These are phyloP conservation scores for Arthrobotrys pseudoclavata DNA, from an alignment of 2,329 filamentous ascomycete genomes.

Conservation along the genomic window DNA sequence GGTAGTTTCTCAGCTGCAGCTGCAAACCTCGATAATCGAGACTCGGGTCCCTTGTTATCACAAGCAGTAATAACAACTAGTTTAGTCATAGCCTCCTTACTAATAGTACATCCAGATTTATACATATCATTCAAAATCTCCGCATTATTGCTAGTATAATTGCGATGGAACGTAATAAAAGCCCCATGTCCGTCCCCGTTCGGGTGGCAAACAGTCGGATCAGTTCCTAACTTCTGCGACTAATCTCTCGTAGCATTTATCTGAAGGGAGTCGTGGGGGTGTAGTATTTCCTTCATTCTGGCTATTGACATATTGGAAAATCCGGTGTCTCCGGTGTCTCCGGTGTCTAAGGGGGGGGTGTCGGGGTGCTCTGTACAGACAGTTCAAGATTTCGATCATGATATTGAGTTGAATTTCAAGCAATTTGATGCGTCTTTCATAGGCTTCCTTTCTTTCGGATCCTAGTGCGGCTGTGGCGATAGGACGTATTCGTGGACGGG, in stretches of 20 bases:
- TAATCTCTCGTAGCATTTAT: not conserved
- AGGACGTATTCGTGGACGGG: constrained; percentile 14
- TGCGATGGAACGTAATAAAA: not conserved
- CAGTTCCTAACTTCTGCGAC: not conserved
- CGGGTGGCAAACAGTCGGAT: not conserved
- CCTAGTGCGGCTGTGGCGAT: not conserved
- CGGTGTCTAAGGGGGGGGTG: not conserved
- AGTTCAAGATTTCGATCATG: constrained; percentile 22
- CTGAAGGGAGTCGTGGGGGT: constrained; percentile 1
- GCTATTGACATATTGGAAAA: not conserved
- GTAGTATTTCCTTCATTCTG: not conserved
- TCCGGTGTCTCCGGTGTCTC: not conserved
- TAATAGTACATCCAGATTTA: not conserved
- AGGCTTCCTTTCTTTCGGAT: constrained; percentile 18
- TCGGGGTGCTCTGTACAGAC: constrained; percentile 25
- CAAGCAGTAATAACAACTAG: not conserved
- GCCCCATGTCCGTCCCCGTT: not conserved
- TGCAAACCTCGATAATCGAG: not conserved
- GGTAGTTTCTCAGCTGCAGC: not conserved
- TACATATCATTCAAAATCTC: not conserved
- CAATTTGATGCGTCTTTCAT: constrained; percentile 5
- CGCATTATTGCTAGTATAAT: not conserved
- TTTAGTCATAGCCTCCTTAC: not conserved
- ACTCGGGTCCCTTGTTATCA: not conserved
- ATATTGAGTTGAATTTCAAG: constrained; percentile 3